Evolutionary conservation across 768 basidiomycete genomes (phyloP).

Genomic region (Amanita exitialis): DNA sequence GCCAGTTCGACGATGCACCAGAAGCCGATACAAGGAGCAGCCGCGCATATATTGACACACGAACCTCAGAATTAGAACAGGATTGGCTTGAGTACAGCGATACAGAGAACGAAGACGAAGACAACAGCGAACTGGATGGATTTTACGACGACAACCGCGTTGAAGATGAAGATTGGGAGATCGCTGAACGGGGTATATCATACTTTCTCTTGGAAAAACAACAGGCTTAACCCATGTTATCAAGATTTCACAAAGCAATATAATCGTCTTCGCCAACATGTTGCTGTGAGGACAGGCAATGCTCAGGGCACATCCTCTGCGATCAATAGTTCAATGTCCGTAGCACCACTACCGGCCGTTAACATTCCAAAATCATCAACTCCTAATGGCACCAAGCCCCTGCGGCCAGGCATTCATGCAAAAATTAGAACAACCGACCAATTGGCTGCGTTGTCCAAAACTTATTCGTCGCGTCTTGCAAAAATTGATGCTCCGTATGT

Average conservation of each 20-base stretch:
- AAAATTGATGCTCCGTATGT: slow-evolving; percentile 69
- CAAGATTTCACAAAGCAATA: slow-evolving; percentile 98
- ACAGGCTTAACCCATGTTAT: slow-evolving; percentile 10
- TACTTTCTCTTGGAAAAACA: not conserved
- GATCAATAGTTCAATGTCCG: slow-evolving; percentile 33
- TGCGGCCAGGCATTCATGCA: slow-evolving; percentile 14
- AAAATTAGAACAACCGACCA: slow-evolving; percentile 65
- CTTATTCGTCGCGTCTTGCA: slow-evolving; percentile 60
- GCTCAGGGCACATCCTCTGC: slow-evolving; percentile 51
- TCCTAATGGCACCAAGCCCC: slow-evolving; percentile 9
- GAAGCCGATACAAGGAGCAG: slow-evolving; percentile 22
- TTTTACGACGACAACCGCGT: slow-evolving; percentile 49
- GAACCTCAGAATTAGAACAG: slow-evolving; percentile 25
- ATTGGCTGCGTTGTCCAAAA: slow-evolving; percentile 59
- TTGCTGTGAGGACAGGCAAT: slow-evolving; percentile 69
- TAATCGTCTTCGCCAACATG: slow-evolving; percentile 88
- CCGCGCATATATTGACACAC: slow-evolving; percentile 34
- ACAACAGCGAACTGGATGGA: slow-evolving; percentile 33
- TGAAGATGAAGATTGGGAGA: slow-evolving; percentile 86
- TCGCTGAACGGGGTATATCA: slow-evolving; percentile 65
- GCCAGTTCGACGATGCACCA: slow-evolving; percentile 57
- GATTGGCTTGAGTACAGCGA: slow-evolving; percentile 21
- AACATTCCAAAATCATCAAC: slow-evolving; percentile 46
- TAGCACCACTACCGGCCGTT: slow-evolving; percentile 59
- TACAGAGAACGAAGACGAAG: slow-evolving; percentile 27